Evolutionary conservation across 2,329 filamentous ascomycete genomes (phyloP).

Genomic region (Diaporthe capsici): DNA sequence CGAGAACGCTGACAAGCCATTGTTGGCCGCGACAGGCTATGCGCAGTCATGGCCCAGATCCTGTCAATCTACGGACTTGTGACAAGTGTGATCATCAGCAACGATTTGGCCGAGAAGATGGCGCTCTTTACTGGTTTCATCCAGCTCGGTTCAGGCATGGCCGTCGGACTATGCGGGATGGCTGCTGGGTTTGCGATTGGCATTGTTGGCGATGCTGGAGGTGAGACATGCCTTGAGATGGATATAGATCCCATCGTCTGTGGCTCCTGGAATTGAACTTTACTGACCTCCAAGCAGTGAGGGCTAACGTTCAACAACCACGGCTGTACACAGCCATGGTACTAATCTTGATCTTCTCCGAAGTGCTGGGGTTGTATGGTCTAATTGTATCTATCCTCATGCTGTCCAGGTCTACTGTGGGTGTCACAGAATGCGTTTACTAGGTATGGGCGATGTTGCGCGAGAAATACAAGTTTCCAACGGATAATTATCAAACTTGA

Average conservation of each 20-base stretch:
- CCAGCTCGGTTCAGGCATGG: constrained; percentile 85
- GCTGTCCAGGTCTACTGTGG: constrained; percentile 52
- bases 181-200: constrained; percentile 89
- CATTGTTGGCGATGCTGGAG: constrained; percentile 87
- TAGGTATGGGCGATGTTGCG: neutral
- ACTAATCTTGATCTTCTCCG: constrained; percentile 98
- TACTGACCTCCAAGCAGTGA: constrained; percentile 64
- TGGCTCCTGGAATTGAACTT: no score
- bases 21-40: neutral
- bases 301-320: constrained; percentile 86
- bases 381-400: constrained; percentile 98
- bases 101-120: constrained; percentile 77
- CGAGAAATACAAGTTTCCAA: no score
- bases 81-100: constrained; percentile 88
- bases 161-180: constrained; percentile 85
- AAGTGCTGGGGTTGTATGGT: constrained; percentile 98
- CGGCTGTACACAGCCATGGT: constrained; percentile 97
- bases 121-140: constrained; percentile 86
- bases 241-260: fast-evolving
- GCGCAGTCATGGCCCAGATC: constrained; percentile 99
- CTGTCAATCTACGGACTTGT: constrained; percentile 98
- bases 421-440: constrained; percentile 22
- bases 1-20: neutral
- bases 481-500: neutral
- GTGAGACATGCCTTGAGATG: neutral